Conservation (phyloP, 2,329 filamentous ascomycete genomes). For the Trichoderma brevicompactum region DNA sequence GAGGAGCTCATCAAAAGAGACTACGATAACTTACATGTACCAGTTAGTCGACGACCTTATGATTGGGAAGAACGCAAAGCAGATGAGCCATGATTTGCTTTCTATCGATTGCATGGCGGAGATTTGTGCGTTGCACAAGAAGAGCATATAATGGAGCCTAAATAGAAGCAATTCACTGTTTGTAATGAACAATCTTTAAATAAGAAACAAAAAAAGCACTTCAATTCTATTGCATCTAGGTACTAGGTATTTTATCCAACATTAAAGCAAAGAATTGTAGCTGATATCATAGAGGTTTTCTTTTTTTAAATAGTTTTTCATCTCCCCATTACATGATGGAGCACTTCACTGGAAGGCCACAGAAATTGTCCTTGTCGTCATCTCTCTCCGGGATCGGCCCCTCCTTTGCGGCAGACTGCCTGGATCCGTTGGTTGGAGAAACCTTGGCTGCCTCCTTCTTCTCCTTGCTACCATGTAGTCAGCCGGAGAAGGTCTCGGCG, state of each 20-base stretch:
- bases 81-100: constrained; percentile 35
- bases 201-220: not conserved
- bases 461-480: constrained; percentile 70
- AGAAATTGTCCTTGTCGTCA: constrained; percentile 61
- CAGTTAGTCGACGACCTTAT: constrained; percentile 38
- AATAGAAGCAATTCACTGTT: not conserved
- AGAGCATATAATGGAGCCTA: constrained; percentile 14
- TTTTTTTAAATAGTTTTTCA: not conserved
- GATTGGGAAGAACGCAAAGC: constrained; percentile 31
- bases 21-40: constrained; percentile 38
- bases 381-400: constrained; percentile 15
- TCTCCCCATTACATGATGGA: constrained; percentile 58
- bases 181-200: not conserved
- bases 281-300: not conserved
- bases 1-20: constrained; percentile 34
- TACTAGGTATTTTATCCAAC: constrained; percentile 10
- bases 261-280: constrained; percentile 18
- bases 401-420: constrained; percentile 31
- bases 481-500: constrained; percentile 73
- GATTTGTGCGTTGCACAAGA: constrained; percentile 39
- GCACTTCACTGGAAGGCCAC: constrained; percentile 78
- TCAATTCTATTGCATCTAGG: constrained; percentile 20
- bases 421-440: constrained; percentile 33
- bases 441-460: constrained; percentile 38
- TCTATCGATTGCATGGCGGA: constrained; percentile 40